Evolutionary conservation across 176 grass and related monocot species (phyloP).

Genomic region (Carex cristatella): DNA sequence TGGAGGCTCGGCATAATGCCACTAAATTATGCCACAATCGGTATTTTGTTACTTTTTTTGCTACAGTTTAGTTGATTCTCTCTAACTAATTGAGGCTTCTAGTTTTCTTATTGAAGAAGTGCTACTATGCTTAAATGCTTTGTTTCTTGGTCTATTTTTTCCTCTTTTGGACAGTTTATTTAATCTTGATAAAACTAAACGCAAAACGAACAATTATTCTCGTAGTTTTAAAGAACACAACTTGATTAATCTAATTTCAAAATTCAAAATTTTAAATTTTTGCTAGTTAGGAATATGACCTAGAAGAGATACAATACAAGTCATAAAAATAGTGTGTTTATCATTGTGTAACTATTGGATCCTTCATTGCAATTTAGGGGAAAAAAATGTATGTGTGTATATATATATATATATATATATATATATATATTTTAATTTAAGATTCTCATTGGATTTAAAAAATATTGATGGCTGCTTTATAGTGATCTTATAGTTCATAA

Average conservation of each 20-base stretch:
- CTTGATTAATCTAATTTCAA: neutral
- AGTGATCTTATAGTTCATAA: too few relatives aligned
- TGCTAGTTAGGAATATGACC: neutral
- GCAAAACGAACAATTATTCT: neutral
- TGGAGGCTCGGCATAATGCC: constrained; percentile 14
- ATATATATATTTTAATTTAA: too few relatives aligned
- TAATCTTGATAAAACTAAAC: neutral
- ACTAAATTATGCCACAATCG: neutral
- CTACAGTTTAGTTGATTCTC: constrained; percentile 2
- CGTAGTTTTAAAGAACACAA: neutral
- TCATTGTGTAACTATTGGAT: too few relatives aligned
- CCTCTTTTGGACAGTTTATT: neutral
- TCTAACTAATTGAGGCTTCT: neutral
- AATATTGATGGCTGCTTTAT: too few relatives aligned
- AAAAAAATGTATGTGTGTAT: too few relatives aligned
- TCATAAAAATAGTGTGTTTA: too few relatives aligned
- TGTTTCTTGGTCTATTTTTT: neutral
- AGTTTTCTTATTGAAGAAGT: neutral
- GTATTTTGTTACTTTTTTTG: constrained; percentile 7
- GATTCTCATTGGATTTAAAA: too few relatives aligned
- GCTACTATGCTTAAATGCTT: neutral
- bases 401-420: too few relatives aligned
- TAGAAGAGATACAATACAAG: too few relatives aligned
- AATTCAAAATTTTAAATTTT: neutral
- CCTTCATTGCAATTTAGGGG: too few relatives aligned